A percentile compares a stretch with the other conserved stretches of the same genome.
phyloP scores from a whole-genome alignment of 768 basidiomycete genomes.

The Mycena capillaripes region DNA sequence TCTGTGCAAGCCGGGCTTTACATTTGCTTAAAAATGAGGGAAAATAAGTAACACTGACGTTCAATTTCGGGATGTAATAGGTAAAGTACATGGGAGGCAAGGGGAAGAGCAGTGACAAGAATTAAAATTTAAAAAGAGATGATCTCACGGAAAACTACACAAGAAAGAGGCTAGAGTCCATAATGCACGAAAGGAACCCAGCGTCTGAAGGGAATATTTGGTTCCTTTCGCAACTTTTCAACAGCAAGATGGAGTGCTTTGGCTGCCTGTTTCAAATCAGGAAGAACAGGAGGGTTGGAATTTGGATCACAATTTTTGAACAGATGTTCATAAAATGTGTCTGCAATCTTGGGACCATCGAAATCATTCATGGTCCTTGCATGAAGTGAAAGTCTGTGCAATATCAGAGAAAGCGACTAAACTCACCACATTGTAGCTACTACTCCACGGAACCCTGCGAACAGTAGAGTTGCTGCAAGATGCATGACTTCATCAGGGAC shows the following conservation, averaged over 20 bases:
- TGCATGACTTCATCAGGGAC: neutral
- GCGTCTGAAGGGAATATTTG: neutral
- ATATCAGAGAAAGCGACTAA: neutral
- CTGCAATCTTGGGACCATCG: neutral
- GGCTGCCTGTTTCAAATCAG: neutral
- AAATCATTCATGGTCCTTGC: neutral
- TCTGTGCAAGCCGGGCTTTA: too few species aligned
- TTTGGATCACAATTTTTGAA: neutral
- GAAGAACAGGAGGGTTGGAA: neutral
- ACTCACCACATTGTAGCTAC: neutral
- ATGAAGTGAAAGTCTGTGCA: neutral
- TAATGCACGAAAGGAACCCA: neutral
- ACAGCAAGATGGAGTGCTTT: neutral
- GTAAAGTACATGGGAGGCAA: too few species aligned
- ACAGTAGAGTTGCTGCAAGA: neutral
- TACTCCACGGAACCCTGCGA: neutral
- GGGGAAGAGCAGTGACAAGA: too few species aligned
- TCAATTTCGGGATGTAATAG: too few species aligned
- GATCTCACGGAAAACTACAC: too few species aligned
- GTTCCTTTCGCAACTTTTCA: neutral
- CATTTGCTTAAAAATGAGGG: too few species aligned
- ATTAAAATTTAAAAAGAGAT: too few species aligned
- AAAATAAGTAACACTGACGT: too few species aligned
- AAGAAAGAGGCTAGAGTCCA: neutral
- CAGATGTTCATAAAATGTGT: neutral